Conservation (phyloP, 2,329 filamentous ascomycete genomes). For the Ceratocystis smalleyi region DNA sequence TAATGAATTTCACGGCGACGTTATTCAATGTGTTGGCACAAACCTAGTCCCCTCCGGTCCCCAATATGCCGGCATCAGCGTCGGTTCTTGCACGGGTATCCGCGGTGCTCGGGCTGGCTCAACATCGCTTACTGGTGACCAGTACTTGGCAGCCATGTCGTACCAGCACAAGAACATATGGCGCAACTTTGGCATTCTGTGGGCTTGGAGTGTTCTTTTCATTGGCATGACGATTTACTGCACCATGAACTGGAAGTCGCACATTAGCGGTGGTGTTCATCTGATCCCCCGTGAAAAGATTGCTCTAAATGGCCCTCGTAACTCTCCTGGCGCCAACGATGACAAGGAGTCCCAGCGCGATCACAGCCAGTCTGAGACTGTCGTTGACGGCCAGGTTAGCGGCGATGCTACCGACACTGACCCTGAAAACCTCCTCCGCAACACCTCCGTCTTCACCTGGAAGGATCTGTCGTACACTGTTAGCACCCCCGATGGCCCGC, state of each 20-base stretch:
- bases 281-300: constrained; percentile 47
- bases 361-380: constrained; percentile 8
- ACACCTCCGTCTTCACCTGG: constrained; percentile 59
- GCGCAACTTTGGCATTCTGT: constrained; percentile 47
- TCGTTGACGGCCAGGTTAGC: constrained; percentile 2
- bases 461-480: constrained; percentile 57
- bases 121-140: constrained; percentile 38
- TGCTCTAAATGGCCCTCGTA: constrained; percentile 22
- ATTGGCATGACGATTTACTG: constrained; percentile 41
- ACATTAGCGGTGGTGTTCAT: constrained; percentile 37
- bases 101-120: constrained; percentile 37
- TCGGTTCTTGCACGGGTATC: constrained; percentile 43
- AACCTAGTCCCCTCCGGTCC: constrained; percentile 38
- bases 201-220: constrained; percentile 47
- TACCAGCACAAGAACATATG: constrained; percentile 39
- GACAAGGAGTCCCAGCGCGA: constrained; percentile 32
- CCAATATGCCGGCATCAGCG: constrained; percentile 28
- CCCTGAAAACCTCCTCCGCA: constrained; percentile 34
- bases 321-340: constrained; percentile 25
- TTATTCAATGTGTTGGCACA: constrained; percentile 32
- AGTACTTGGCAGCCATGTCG: constrained; percentile 40
- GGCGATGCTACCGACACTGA: constrained; percentile 2
- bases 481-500: constrained; percentile 39
- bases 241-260: constrained; percentile 41
- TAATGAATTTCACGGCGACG: constrained; percentile 52